Percentiles rank a stretch among this genome's conserved stretches.
phyloP scores from a whole-genome alignment of 2,329 filamentous ascomycete genomes.

The Thelonectria olida region DNA sequence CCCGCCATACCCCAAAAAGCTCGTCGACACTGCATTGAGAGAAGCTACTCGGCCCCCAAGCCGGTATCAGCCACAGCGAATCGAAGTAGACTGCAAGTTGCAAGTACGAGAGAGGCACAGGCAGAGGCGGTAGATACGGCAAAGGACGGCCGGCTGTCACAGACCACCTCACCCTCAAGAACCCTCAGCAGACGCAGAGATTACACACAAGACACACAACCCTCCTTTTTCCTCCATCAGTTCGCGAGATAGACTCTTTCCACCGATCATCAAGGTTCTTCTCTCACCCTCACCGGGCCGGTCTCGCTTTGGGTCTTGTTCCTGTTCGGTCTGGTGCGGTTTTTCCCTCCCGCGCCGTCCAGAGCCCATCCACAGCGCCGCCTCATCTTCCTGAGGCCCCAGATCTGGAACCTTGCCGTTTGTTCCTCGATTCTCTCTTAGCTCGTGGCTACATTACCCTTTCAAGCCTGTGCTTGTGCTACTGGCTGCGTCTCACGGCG shows the following conservation, averaged over 20 bases:
- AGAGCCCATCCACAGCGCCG: conserved; percentile 30
- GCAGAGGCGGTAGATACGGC: too few species aligned
- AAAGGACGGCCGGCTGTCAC: too few species aligned
- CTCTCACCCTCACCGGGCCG: conserved; percentile 9
- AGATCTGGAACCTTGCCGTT: conserved; percentile 33
- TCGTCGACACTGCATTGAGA: conserved; percentile 4
- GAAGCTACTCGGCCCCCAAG: not conserved
- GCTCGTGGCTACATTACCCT: conserved; percentile 7
- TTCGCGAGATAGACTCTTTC: not conserved
- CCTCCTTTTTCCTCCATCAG: not conserved
- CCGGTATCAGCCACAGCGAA: not conserved
- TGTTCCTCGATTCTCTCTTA: conserved; percentile 18
- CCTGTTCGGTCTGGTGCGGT: conserved; percentile 18
- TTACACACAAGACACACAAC: too few species aligned
- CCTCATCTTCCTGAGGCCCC: conserved; percentile 27
- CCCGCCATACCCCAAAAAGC: conserved; percentile 20
- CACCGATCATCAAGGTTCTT: conserved; percentile 15
- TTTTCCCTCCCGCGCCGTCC: conserved; percentile 29
- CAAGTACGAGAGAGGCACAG: too few species aligned
- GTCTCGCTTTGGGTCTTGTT: conserved; percentile 11
- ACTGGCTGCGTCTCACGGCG: not conserved
- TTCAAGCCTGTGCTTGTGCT: not conserved
- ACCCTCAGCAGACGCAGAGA: too few species aligned
- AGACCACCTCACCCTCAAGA: too few species aligned
- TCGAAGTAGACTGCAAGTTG: not conserved